These are phyloP conservation scores for Rugonectria rugulosa DNA, from an alignment of 2,329 filamentous ascomycete genomes.

Conservation along the genomic window DNA sequence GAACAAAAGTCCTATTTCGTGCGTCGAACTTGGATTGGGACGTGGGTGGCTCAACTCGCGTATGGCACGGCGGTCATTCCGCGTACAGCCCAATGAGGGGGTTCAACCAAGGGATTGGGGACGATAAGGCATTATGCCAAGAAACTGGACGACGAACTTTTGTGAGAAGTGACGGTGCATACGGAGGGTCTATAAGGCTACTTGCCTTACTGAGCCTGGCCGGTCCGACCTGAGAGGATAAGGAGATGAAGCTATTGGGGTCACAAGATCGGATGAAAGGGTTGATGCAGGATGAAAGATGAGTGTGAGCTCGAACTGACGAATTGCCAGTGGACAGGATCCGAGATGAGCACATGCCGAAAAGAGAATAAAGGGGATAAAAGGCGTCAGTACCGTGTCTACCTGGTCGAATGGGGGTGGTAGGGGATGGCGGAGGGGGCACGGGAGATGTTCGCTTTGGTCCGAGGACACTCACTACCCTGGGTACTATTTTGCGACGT, in stretches of 20 bases:
- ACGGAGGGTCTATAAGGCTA: background rate
- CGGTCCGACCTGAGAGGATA: background rate
- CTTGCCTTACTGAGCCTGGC: background rate
- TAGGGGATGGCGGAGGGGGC: no score
- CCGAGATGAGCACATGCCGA: background rate
- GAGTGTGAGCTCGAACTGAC: background rate
- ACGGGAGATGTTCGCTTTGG: no score
- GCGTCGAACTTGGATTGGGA: slow-evolving; percentile 9
- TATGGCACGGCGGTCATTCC: slow-evolving; percentile 16
- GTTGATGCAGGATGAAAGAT: background rate
- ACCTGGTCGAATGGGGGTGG: no score
- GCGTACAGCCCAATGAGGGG: slow-evolving; percentile 17
- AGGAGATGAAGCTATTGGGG: background rate
- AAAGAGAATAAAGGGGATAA: background rate
- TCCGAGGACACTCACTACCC: no score
- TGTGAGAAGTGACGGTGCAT: background rate
- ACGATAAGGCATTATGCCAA: slow-evolving; percentile 6
- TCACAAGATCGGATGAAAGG: slow-evolving; percentile 4
- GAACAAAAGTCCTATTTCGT: slow-evolving; percentile 12
- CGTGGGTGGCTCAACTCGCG: slow-evolving; percentile 11
- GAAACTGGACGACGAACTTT: slow-evolving; percentile 2
- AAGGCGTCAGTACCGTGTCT: no score
- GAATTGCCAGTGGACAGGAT: background rate
- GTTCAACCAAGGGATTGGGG: background rate
- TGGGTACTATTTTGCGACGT: no score